Evolutionary conservation across 2,329 filamentous ascomycete species (phyloP), one percentile per base, ranked within the genome.

Genomic region (Ascocoryne sarcoides): DNA sequence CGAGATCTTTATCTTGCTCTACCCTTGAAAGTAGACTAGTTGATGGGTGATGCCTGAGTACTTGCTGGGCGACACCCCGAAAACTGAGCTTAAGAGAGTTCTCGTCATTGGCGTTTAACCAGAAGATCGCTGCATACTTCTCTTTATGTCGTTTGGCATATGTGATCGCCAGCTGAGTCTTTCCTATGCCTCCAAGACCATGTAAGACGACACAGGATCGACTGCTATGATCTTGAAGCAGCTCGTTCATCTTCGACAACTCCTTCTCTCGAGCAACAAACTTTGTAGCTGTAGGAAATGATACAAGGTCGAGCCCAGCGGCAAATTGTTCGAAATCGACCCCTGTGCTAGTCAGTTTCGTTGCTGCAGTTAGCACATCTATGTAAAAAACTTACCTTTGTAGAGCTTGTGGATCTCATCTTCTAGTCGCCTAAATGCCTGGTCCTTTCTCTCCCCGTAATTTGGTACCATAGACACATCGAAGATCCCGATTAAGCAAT

Each of bases 161-260:
- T 32, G 54, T 51, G 5, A 65, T 48, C 4, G 60, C 52, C n/a
- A 67, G 53, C 48, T 68, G 60, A 9, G 65, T 68, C 54, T 70
- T 70, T 18, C 63, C 65, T 20, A 69, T 67, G 3, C 65, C 65
- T 12, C 65, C 64, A 3, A 67, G 51, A 12, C 65, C 65, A 33
- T 66, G 55, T 5, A 68, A 46, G 19, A 64, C 52, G 26, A 59
- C 52, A 17, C 20, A 36, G 12, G 40, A 37, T 43, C 40, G 32
- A 43, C 10, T 44, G 33, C 26, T 19, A 17, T 46, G 17, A 36
- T 29, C 36, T 18, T 46, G 18, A 38, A 52, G 45, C 19, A 49
- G 19, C 17, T 44, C 29, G 42, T 49, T 38, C 39, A 53, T 51
- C 29, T 50, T 44, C 18, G 37, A 37, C 8, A 53, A 43, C 45